Conservation (phyloP, 2,329 filamentous ascomycete genomes). For the Verticillium klebahnii region DNA sequence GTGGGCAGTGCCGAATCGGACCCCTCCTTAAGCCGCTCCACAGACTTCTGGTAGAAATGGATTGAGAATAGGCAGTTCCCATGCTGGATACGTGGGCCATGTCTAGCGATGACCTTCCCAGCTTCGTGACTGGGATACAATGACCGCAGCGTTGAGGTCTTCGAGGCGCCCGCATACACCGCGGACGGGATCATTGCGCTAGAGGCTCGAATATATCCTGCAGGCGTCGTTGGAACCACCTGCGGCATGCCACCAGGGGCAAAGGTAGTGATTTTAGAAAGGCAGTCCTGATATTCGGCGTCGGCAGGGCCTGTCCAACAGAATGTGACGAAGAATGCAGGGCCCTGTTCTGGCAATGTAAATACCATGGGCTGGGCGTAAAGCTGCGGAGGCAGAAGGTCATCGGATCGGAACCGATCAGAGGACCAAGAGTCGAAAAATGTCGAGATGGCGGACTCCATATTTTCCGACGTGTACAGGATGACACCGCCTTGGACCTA, state of each 20-base stretch:
- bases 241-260: slow-evolving; percentile 21
- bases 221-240: slow-evolving; percentile 16
- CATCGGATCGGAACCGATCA: slow-evolving; percentile 14
- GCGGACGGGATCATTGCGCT: slow-evolving; percentile 17
- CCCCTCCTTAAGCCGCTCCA: not conserved
- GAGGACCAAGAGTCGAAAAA: slow-evolving; percentile 9
- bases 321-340: slow-evolving; percentile 18
- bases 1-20: not conserved
- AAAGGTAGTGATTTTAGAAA: slow-evolving; percentile 21
- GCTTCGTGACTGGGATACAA: slow-evolving; percentile 19
- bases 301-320: slow-evolving; percentile 28
- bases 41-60: slow-evolving; percentile 22
- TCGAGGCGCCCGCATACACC: slow-evolving; percentile 12
- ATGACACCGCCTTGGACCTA: slow-evolving; percentile 17
- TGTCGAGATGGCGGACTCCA: slow-evolving; percentile 16
- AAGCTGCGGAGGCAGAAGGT: slow-evolving; percentile 12
- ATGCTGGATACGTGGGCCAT: slow-evolving; percentile 15
- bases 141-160: slow-evolving; percentile 14
- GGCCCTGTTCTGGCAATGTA: slow-evolving; percentile 23
- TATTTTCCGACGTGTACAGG: slow-evolving; percentile 24
- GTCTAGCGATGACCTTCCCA: slow-evolving; percentile 18
- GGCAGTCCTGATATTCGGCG: slow-evolving; percentile 21
- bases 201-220: slow-evolving; percentile 13
- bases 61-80: slow-evolving; percentile 18
- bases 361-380: slow-evolving; percentile 22